Conservation (phyloP, 228 moss, liverwort and hornwort genomes). For the Sphagnum fallax region DNA sequence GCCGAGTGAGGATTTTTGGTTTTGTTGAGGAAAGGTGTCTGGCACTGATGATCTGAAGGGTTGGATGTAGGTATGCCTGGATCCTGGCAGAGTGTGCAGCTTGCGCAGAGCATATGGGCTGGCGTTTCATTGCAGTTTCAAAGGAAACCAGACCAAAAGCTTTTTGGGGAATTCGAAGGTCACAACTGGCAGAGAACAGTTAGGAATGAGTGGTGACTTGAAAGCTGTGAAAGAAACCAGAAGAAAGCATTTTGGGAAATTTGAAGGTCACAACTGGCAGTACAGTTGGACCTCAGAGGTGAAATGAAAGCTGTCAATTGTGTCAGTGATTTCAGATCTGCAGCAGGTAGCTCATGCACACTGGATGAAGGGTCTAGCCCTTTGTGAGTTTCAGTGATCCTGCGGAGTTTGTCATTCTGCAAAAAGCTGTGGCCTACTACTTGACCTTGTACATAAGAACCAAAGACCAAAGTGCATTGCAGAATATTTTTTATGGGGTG, state of each 20-base stretch:
- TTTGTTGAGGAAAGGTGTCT: too few species aligned
- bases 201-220: conserved; percentile 8
- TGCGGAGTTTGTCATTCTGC: too few species aligned
- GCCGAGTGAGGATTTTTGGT: too few species aligned
- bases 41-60: too few species aligned
- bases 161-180: conserved; percentile 95
- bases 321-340: too few species aligned
- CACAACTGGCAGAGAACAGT: conserved; percentile 86
- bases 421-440: too few species aligned
- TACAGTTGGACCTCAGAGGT: conserved; percentile 2
- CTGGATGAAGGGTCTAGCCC: conserved; percentile 11
- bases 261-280: too few species aligned
- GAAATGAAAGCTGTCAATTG: background rate
- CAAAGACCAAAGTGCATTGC: too few species aligned
- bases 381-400: conserved; percentile 12
- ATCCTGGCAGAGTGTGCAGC: conserved; percentile 77
- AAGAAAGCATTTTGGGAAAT: background rate
- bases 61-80: conserved; percentile 73
- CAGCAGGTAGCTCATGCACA: conserved; percentile 2
- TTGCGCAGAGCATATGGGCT: conserved; percentile 94
- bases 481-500: too few species aligned
- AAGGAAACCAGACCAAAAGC: conserved; percentile 76
- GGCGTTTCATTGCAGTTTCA: conserved; percentile 87
- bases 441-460: too few species aligned
- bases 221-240: background rate